phyloP scores from a whole-genome alignment of 805 yeast species.

The Helenozyma baotianmanensis region DNA sequence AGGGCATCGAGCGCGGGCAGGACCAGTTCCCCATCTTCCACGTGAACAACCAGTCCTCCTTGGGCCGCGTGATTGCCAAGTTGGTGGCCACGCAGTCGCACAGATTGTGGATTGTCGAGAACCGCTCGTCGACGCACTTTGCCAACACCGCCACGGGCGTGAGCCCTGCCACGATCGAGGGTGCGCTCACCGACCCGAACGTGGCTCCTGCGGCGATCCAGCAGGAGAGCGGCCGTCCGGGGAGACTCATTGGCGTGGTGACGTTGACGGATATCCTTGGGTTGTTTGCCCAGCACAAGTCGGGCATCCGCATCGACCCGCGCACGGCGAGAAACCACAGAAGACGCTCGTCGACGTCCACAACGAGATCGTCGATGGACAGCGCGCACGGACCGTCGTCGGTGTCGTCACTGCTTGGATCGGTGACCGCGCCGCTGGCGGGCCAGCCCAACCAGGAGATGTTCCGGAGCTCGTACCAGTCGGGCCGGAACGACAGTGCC shows the following conservation, averaged over 20 bases:
- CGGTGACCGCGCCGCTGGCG: constrained; percentile 7
- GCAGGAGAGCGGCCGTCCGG: constrained; percentile 49
- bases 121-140: constrained; percentile 11
- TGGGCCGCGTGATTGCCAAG: constrained; percentile 89
- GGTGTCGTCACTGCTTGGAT: constrained; percentile 2
- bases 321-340: constrained; percentile 83
- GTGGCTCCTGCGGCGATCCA: constrained; percentile 3
- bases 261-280: constrained; percentile 88
- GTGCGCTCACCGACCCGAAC: constrained; percentile 8
- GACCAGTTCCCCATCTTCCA: constrained; percentile 97
- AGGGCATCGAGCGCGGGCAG: constrained; percentile 92
- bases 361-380: constrained; percentile 19
- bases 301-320: constrained; percentile 77
- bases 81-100: constrained; percentile 93
- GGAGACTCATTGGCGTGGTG: constrained; percentile 85
- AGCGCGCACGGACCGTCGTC: constrained; percentile 5
- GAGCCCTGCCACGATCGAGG: constrained; percentile 11
- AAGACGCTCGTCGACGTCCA: constrained; percentile 51
- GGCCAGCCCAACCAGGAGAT: constrained; percentile 15
- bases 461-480: constrained; percentile 15
- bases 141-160: constrained; percentile 5
- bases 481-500: constrained; percentile 1
- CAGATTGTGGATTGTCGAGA: constrained; percentile 76
- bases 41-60: constrained; percentile 71
- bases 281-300: constrained; percentile 63